phyloP scores from a whole-genome alignment of 2,329 filamentous ascomycete genomes.

The Cytospora schulzeri region DNA sequence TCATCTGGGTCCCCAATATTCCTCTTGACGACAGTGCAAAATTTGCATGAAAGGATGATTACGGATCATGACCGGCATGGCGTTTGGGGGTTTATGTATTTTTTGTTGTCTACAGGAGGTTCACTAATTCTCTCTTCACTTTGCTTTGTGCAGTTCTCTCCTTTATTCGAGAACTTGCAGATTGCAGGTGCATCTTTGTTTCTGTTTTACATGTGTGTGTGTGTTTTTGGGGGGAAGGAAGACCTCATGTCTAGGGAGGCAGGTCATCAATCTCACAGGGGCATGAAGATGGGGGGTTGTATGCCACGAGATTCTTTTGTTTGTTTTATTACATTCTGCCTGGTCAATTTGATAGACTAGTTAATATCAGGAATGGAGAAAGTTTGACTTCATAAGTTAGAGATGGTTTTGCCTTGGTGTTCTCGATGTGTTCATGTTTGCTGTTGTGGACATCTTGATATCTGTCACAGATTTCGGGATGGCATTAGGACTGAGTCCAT shows the following conservation, averaged over 20 bases:
- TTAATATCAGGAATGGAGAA: constrained; percentile 19
- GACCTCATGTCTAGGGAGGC: not conserved
- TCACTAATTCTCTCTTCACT: constrained; percentile 5
- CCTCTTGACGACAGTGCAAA: constrained; percentile 4
- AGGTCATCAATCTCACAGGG: constrained; percentile 4
- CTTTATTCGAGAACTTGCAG: not conserved
- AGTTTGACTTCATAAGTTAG: not conserved
- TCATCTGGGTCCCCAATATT: constrained; percentile 4
- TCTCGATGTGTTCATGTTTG: not conserved
- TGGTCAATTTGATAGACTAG: constrained; percentile 21
- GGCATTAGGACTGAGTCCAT: not conserved
- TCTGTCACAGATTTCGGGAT: not conserved
- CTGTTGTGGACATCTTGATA: not conserved
- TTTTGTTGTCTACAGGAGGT: constrained; percentile 5
- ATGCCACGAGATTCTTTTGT: not conserved
- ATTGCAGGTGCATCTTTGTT: constrained; percentile 2
- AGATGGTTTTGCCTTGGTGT: not conserved
- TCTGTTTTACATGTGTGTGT: constrained; percentile 5
- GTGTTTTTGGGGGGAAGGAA: constrained; percentile 2
- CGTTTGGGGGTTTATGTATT: constrained; percentile 16
- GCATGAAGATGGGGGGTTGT: constrained; percentile 6
- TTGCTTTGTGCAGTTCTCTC: not conserved
- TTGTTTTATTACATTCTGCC: constrained; percentile 13
- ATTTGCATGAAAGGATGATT: constrained; percentile 24
- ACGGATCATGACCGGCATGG: constrained; percentile 27